A percentile compares a stretch with the other conserved stretches of the same genome.
Evolutionary conservation across 352 stramenopile species (phyloP).

Genomic region (Pythium brachiatum): DNA sequence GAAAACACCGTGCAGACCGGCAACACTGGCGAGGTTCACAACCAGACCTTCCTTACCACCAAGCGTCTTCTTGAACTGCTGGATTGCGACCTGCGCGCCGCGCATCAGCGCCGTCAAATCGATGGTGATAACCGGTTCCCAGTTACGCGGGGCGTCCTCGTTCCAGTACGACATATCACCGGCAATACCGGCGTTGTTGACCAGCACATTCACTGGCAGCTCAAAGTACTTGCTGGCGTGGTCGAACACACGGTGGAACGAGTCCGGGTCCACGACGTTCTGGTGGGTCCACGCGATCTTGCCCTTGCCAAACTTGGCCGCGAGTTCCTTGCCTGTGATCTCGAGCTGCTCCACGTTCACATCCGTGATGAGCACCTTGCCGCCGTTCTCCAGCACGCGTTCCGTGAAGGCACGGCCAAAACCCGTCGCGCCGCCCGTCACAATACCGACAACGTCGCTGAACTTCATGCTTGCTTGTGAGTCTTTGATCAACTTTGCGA

Average conservation of each 20-base stretch:
- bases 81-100: slow-evolving; percentile 60
- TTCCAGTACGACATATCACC: slow-evolving; percentile 48
- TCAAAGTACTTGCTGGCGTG: slow-evolving; percentile 58
- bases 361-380: slow-evolving; percentile 75
- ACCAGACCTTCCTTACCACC: slow-evolving; percentile 56
- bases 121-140: slow-evolving; percentile 65
- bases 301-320: slow-evolving; percentile 37
- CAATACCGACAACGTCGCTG: slow-evolving; percentile 53
- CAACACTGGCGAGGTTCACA: slow-evolving; percentile 68
- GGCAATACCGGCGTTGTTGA: slow-evolving; percentile 77
- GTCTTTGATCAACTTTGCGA: neutral
- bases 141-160: slow-evolving; percentile 31
- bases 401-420: slow-evolving; percentile 67
- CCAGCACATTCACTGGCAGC: slow-evolving; percentile 60
- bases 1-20: slow-evolving; percentile 41
- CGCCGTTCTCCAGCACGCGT: slow-evolving; percentile 40
- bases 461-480: slow-evolving; percentile 43
- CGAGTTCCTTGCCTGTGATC: slow-evolving; percentile 48
- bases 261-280: slow-evolving; percentile 60
- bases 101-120: slow-evolving; percentile 69
- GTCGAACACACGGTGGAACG: slow-evolving; percentile 60
- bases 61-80: slow-evolving; percentile 59
- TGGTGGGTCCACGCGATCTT: slow-evolving; percentile 62
- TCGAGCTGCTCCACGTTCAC: slow-evolving; percentile 53
- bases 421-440: slow-evolving; percentile 65